Conservation (phyloP, 768 basidiomycete species). For the Pleurotus tuber-regium region DNA sequence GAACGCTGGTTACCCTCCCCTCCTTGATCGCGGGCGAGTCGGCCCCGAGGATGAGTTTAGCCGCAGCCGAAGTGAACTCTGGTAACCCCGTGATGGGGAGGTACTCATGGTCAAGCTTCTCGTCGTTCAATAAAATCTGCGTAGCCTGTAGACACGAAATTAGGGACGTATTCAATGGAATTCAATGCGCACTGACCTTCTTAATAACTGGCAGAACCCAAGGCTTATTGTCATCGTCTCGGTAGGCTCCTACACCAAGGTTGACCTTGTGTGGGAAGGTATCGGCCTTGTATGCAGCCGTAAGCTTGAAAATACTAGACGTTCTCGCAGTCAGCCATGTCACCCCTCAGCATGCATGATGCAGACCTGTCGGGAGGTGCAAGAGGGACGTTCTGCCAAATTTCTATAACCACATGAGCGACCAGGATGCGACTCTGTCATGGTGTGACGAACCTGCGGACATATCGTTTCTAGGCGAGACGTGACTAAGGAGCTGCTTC, state of each 20-base stretch:
- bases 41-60: conserved; percentile 76
- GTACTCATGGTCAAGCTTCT: conserved; percentile 85
- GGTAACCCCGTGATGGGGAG: conserved; percentile 87
- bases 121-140: conserved; percentile 62
- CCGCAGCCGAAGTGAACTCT: conserved; percentile 79
- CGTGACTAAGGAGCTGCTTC: conserved; percentile 56
- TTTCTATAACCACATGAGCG: conserved; percentile 42
- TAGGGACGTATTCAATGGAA: not conserved
- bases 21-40: conserved; percentile 70
- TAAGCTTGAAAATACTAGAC: conserved; percentile 84
- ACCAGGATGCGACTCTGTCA: conserved; percentile 1
- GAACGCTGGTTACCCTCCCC: conserved; percentile 72
- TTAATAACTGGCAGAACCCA: conserved; percentile 93
- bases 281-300: conserved; percentile 86
- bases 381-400: conserved; percentile 74
- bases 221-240: conserved; percentile 83
- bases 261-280: conserved; percentile 77
- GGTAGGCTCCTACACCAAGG: conserved; percentile 90
- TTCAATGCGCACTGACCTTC: conserved; percentile 48
- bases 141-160: conserved; percentile 54
- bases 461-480: conserved; percentile 29
- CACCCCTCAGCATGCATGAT: not conserved
- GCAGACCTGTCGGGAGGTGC: conserved; percentile 82
- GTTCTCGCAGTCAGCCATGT: conserved; percentile 5
- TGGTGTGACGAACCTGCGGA: conserved; percentile 47